A percentile compares a stretch with the other conserved stretches of the same genome.
Evolutionary conservation across 2,329 filamentous ascomycete genomes (phyloP).

Genomic region (Pseudogymnoascus sp.): DNA sequence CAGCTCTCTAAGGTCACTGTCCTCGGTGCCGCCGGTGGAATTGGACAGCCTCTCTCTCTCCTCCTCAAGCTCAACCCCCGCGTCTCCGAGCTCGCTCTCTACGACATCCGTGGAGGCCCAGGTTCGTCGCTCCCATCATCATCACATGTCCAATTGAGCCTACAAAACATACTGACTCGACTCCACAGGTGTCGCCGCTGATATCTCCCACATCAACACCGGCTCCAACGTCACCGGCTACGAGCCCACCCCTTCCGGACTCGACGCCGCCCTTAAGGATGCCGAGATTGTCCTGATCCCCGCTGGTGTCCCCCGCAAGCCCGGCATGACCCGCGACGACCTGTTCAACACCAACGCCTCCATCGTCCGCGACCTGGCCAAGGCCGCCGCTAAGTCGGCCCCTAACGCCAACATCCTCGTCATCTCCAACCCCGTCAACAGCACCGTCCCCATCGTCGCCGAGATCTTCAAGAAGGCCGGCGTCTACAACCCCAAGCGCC

Average conservation of each 20-base stretch:
- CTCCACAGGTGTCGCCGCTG: slow-evolving; percentile 80
- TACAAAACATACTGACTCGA: slow-evolving; percentile 19
- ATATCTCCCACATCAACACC: slow-evolving; percentile 98
- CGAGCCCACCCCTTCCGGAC: slow-evolving; percentile 66
- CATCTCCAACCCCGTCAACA: slow-evolving; percentile 99
- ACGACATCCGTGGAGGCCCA: slow-evolving; percentile 91
- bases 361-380: slow-evolving; percentile 96
- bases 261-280: slow-evolving; percentile 72
- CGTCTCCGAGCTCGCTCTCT: slow-evolving; percentile 88
- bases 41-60: slow-evolving; percentile 94
- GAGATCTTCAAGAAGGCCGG: slow-evolving; percentile 93
- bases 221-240: slow-evolving; percentile 91
- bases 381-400: slow-evolving; percentile 79
- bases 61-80: slow-evolving; percentile 98
- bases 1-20: slow-evolving; percentile 96
- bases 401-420: slow-evolving; percentile 93
- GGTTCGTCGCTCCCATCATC: slow-evolving; percentile 48
- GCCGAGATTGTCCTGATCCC: slow-evolving; percentile 95
- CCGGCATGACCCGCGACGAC: slow-evolving; percentile 99
- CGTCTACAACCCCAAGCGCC: slow-evolving; percentile 98
- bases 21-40: slow-evolving; percentile 93
- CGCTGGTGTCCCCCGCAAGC: slow-evolving; percentile 88
- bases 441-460: slow-evolving; percentile 92
- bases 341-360: slow-evolving; percentile 99
- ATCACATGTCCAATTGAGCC: neutral